These are phyloP conservation scores for Erysimum pusillum DNA, from an alignment of 441 rosid genomes.

Conservation along the genomic window DNA sequence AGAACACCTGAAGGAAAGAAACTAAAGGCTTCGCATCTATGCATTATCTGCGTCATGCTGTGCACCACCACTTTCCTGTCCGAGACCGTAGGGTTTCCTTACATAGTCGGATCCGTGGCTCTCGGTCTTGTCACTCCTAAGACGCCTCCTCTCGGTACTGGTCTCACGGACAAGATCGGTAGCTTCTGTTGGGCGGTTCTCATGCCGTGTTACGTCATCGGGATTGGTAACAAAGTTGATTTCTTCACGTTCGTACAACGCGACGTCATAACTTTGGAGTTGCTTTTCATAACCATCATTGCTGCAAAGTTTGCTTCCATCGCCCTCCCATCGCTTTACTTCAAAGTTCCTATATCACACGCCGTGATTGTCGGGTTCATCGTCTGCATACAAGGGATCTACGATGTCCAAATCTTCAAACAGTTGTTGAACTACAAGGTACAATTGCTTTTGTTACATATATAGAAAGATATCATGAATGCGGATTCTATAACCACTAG, in stretches of 20 bases:
- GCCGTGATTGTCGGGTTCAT: slow-evolving; percentile 49
- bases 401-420: slow-evolving; percentile 50
- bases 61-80: slow-evolving; percentile 27
- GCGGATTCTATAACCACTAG: too few species aligned
- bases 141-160: slow-evolving; percentile 43
- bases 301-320: slow-evolving; percentile 39
- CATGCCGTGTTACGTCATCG: slow-evolving; percentile 51
- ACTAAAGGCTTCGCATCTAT: slow-evolving; percentile 43
- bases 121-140: slow-evolving; percentile 52
- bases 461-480: not conserved
- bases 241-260: not conserved
- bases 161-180: slow-evolving; percentile 47
- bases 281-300: slow-evolving; percentile 28
- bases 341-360: slow-evolving; percentile 50
- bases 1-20: slow-evolving; percentile 52
- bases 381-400: slow-evolving; percentile 50
- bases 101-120: slow-evolving; percentile 42
- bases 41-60: slow-evolving; percentile 40
- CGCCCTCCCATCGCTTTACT: slow-evolving; percentile 42
- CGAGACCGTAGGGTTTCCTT: slow-evolving; percentile 44
- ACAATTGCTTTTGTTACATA: not conserved
- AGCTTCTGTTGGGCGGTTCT: slow-evolving; percentile 47
- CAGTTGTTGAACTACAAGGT: slow-evolving; percentile 38
- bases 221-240: slow-evolving; percentile 43
- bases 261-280: slow-evolving; percentile 27